Percentiles rank a stretch among this genome's conserved stretches.
These are phyloP conservation scores for Telfairia occidentalis DNA, from an alignment of 331 rosid genomes.

Conservation along the genomic window DNA sequence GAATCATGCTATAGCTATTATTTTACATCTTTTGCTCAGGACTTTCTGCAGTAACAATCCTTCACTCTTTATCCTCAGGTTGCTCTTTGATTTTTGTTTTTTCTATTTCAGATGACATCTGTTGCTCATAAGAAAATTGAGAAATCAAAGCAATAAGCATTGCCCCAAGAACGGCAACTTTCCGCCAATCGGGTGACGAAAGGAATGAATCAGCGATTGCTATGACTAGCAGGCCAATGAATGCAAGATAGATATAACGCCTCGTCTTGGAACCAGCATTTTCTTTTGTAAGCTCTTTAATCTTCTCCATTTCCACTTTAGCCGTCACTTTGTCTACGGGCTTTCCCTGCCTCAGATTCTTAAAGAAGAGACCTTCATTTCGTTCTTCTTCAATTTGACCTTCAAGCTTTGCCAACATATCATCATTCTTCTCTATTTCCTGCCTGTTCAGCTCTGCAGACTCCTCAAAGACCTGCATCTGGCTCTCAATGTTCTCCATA, in stretches of 20 bases:
- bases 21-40: conserved; percentile 5
- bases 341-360: conserved; percentile 47
- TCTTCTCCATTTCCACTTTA: conserved; percentile 50
- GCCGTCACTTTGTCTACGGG: conserved; percentile 46
- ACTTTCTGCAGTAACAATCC: background rate
- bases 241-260: conserved; percentile 49
- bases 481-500: conserved; percentile 56
- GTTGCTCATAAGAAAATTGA: conserved; percentile 74
- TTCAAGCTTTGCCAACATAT: conserved; percentile 39
- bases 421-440: conserved; percentile 48
- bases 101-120: conserved; percentile 37
- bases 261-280: conserved; percentile 65
- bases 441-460: conserved; percentile 47
- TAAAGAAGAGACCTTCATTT: conserved; percentile 77
- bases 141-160: conserved; percentile 57
- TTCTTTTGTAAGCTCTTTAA: conserved; percentile 37
- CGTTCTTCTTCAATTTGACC: conserved; percentile 56
- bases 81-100: conserved; percentile 25
- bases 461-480: conserved; percentile 61
- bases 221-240: conserved; percentile 51
- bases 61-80: conserved; percentile 38
- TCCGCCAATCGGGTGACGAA: conserved; percentile 60
- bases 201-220: conserved; percentile 46
- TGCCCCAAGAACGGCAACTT: conserved; percentile 59
- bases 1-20: conserved; percentile 36